Percentiles rank a stretch among this genome's conserved stretches.
Evolutionary conservation across 2,329 filamentous ascomycete genomes (phyloP).

Genomic region (Podosphaera xanthii): DNA sequence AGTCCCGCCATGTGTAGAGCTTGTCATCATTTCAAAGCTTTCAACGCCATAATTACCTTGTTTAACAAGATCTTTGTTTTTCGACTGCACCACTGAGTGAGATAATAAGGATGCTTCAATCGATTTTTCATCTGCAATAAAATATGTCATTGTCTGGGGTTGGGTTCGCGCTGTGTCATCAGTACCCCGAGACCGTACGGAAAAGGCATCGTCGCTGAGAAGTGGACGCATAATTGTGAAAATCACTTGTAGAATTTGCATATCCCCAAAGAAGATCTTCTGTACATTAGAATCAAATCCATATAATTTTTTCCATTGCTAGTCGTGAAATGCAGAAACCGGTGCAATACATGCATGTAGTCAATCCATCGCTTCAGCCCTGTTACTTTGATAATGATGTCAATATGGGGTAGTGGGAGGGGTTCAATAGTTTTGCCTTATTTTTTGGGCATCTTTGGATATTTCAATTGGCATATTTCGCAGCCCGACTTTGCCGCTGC

Average conservation of each 20-base stretch:
- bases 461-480: too few species aligned
- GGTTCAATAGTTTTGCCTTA: too few species aligned
- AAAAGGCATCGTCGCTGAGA: constrained; percentile 22
- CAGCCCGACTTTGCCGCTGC: too few species aligned
- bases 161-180: constrained; percentile 19
- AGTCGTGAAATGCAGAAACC: too few species aligned
- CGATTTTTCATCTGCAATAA: constrained; percentile 26
- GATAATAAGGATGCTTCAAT: constrained; percentile 21
- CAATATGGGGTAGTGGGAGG: too few species aligned
- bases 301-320: too few species aligned
- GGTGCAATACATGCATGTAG: too few species aligned
- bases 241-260: background rate
- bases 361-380: too few species aligned
- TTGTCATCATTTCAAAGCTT: constrained; percentile 16
- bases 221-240: constrained; percentile 22
- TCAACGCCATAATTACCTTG: constrained; percentile 15
- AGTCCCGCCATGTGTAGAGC: constrained; percentile 12
- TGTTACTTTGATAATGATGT: too few species aligned
- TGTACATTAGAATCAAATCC: too few species aligned
- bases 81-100: constrained; percentile 12
- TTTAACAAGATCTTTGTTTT: constrained; percentile 18
- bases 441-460: too few species aligned
- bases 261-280: too few species aligned
- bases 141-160: constrained; percentile 25
- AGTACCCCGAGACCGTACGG: constrained; percentile 19